phyloP scores from a whole-genome alignment of 2,329 filamentous ascomycete species.

The Hirsutella thompsonii region DNA sequence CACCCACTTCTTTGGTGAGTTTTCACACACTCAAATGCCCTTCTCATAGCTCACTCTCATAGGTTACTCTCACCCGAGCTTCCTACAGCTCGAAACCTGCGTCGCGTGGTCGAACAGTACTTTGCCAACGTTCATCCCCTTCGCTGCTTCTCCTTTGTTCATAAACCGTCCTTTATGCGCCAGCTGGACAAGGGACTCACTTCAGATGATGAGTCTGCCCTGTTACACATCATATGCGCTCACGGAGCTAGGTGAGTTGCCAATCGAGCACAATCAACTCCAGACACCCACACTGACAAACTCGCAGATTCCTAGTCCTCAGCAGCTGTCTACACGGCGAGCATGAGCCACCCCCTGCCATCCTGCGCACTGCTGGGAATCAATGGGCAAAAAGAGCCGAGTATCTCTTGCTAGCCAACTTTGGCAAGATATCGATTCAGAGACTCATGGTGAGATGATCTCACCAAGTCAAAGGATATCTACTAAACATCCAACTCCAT shows the following conservation, averaged over 20 bases:
- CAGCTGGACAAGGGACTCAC: slow-evolving; percentile 23
- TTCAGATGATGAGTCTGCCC: slow-evolving; percentile 21
- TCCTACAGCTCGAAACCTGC: slow-evolving; percentile 19
- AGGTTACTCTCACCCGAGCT: slow-evolving; percentile 21
- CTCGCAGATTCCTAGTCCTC: slow-evolving; percentile 20
- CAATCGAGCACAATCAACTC: neutral
- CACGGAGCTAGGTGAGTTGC: slow-evolving; percentile 23
- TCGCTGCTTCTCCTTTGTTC: slow-evolving; percentile 26
- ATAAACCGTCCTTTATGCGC: slow-evolving; percentile 24
- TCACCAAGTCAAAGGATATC: neutral
- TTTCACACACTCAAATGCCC: neutral
- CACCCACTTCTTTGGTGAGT: slow-evolving; percentile 3
- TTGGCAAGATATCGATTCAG: slow-evolving; percentile 25
- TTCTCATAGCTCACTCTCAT: neutral
- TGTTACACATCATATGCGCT: slow-evolving; percentile 23
- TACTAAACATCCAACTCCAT: too few relatives aligned
- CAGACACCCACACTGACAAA: neutral
- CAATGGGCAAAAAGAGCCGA: slow-evolving; percentile 25
- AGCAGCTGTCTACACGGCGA: slow-evolving; percentile 15
- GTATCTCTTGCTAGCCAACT: slow-evolving; percentile 20
- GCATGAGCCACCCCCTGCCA: slow-evolving; percentile 13
- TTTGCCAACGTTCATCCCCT: slow-evolving; percentile 27
- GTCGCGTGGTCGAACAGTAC: slow-evolving; percentile 23
- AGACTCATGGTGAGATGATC: slow-evolving; percentile 20
- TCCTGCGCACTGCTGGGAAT: slow-evolving; percentile 21